Evolutionary conservation across 495 filamentous ascomycete species (phyloP).

Genomic region (Sphaerosporella brunnea): DNA sequence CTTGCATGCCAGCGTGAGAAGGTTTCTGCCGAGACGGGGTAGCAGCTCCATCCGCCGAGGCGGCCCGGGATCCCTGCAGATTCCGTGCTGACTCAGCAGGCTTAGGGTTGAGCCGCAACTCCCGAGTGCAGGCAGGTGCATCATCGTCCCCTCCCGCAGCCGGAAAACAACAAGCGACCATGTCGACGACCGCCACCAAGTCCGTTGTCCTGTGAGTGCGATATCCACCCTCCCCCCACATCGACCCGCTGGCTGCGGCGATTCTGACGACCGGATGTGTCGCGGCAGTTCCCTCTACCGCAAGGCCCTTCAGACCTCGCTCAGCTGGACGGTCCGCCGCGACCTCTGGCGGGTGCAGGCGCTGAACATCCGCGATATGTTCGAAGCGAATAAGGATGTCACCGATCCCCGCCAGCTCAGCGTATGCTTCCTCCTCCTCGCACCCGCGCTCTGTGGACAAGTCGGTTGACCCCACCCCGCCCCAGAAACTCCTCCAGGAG

Average conservation of each 20-base stretch:
- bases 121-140: no score
- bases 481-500: conserved; percentile 60
- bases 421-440: conserved; percentile 34
- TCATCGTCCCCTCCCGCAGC: no score
- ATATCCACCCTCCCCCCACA: not conserved
- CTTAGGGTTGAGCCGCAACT: no score
- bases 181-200: conserved; percentile 22
- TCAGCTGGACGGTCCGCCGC: conserved; percentile 87
- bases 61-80: no score
- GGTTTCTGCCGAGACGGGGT: no score
- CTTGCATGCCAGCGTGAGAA: no score
- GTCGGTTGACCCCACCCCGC: not conserved
- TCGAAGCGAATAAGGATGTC: conserved; percentile 81
- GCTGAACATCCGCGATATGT: conserved; percentile 83
- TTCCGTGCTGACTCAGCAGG: no score
- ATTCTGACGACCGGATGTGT: no score
- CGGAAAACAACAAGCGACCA: no score
- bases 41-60: no score
- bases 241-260: conserved; percentile 1
- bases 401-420: conserved; percentile 73
- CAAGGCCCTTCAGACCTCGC: conserved; percentile 74
- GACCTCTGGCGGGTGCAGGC: conserved; percentile 87
- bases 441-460: not conserved
- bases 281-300: conserved; percentile 76
- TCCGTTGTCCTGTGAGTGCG: conserved; percentile 19